Evolutionary conservation across 495 filamentous ascomycete genomes (phyloP).

Genomic region (Hypoxylon lienhwacheense): DNA sequence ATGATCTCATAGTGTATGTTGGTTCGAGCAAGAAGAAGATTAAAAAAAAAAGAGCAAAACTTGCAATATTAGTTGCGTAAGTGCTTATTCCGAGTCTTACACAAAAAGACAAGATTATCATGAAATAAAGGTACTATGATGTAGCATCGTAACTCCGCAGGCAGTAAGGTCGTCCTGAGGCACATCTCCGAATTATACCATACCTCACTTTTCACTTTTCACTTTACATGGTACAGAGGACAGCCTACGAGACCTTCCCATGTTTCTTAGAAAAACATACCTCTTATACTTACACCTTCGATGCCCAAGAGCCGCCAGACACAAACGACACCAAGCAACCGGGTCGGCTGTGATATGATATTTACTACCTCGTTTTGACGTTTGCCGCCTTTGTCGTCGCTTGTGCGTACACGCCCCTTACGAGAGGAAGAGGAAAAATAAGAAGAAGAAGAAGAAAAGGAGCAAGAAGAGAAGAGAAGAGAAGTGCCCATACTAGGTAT

Average conservation of each 20-base stretch:
- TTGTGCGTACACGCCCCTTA: too few species aligned
- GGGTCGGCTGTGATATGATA: conserved; percentile 6
- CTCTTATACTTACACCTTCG: background rate
- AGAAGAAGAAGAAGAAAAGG: too few species aligned
- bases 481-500: conserved; percentile 5
- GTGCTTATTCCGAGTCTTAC: conserved; percentile 20
- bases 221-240: background rate
- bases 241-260: background rate
- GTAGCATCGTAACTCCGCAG: background rate
- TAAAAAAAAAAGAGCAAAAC: too few species aligned
- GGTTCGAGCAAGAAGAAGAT: too few species aligned
- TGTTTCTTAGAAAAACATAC: too few species aligned
- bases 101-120: background rate
- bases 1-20: background rate
- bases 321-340: background rate
- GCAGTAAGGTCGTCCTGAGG: background rate
- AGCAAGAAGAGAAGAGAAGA: too few species aligned
- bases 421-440: too few species aligned
- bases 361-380: conserved; percentile 13
- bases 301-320: background rate
- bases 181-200: background rate
- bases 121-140: background rate
- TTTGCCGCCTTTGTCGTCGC: conserved; percentile 24
- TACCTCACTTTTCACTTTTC: background rate
- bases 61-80: conserved; percentile 20